These are phyloP conservation scores for Inosperma sp. DNA, from an alignment of 768 basidiomycete genomes.

Conservation along the genomic window DNA sequence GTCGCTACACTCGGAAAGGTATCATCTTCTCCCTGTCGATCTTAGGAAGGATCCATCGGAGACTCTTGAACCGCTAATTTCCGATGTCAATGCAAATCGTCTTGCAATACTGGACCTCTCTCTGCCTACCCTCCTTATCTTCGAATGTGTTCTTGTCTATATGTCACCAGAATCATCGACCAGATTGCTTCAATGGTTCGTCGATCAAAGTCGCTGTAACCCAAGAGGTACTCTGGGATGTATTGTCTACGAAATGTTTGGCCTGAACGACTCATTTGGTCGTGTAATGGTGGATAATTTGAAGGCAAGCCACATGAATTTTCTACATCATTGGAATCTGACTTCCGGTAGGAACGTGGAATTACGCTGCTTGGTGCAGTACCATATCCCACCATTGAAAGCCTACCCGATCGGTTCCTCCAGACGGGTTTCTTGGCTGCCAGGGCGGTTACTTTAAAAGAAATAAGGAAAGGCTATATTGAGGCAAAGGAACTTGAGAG, in stretches of 20 bases:
- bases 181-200: conserved; percentile 70
- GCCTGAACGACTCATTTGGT: conserved; percentile 84
- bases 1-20: conserved; percentile 48
- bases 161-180: conserved; percentile 60
- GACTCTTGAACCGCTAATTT: conserved; percentile 36
- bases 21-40: conserved; percentile 75
- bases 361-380: conserved; percentile 70
- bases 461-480: conserved; percentile 56
- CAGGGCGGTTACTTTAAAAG: conserved; percentile 59
- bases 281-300: conserved; percentile 88
- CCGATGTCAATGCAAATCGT: conserved; percentile 10
- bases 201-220: conserved; percentile 42
- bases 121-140: conserved; percentile 78
- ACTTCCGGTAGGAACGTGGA: conserved; percentile 49
- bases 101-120: conserved; percentile 49
- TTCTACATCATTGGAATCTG: conserved; percentile 1
- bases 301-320: conserved; percentile 36
- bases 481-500: conserved; percentile 48
- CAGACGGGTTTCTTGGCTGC: conserved; percentile 51
- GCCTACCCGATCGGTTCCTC: conserved; percentile 58
- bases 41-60: conserved; percentile 56
- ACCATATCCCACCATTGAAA: conserved; percentile 53
- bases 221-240: conserved; percentile 41
- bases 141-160: conserved; percentile 93
- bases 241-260: conserved; percentile 92